These are phyloP conservation scores for Leucocoprinus birnbaumii DNA, from an alignment of 768 basidiomycete species.

Conservation along the genomic window DNA sequence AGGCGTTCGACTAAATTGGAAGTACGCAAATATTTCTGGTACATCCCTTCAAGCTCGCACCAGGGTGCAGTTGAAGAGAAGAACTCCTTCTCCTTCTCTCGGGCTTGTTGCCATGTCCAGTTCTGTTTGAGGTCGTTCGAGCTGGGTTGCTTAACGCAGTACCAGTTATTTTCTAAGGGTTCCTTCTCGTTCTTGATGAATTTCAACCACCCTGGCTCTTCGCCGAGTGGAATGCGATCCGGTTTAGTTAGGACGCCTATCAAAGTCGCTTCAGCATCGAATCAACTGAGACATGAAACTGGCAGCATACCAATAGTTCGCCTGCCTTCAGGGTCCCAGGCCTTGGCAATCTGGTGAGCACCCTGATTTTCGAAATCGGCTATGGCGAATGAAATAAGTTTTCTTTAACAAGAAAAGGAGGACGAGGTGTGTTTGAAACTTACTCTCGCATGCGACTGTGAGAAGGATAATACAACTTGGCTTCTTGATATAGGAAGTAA, in stretches of 20 bases:
- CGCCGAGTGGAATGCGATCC: slow-evolving; percentile 57
- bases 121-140: slow-evolving; percentile 47
- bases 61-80: slow-evolving; percentile 53
- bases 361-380: slow-evolving; percentile 83
- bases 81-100: slow-evolving; percentile 52
- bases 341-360: slow-evolving; percentile 60
- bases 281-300: too few relatives aligned
- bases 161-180: slow-evolving; percentile 55
- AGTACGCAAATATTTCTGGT: slow-evolving; percentile 56
- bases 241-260: slow-evolving; percentile 80
- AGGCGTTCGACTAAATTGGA: slow-evolving; percentile 52
- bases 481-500: slow-evolving; percentile 55
- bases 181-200: slow-evolving; percentile 55
- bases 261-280: background rate
- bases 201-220: slow-evolving; percentile 53
- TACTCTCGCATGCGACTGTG: slow-evolving; percentile 65
- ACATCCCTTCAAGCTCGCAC: slow-evolving; percentile 47
- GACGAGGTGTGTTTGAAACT: slow-evolving; percentile 13
- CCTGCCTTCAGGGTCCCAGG: slow-evolving; percentile 56
- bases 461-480: slow-evolving; percentile 63
- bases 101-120: slow-evolving; percentile 62
- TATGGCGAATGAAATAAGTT: slow-evolving; percentile 22
- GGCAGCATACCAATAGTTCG: slow-evolving; percentile 78
- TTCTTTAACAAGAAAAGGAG: too few relatives aligned
- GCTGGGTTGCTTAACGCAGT: slow-evolving; percentile 53